Conservation (phyloP, 208 protist species). For the Leishmania tarentolae region DNA sequence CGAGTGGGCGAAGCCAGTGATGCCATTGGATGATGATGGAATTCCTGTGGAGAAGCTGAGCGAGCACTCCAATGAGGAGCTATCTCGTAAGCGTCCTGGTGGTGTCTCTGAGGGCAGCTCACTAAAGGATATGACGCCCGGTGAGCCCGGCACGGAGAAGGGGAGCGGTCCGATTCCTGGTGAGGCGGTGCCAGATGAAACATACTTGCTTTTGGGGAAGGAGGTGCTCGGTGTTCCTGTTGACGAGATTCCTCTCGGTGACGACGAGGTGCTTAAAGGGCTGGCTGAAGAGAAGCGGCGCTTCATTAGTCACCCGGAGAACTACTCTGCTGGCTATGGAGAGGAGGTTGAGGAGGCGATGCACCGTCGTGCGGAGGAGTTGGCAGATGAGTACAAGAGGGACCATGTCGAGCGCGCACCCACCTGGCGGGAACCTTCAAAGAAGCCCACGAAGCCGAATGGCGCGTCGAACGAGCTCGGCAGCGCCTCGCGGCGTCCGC, state of each 20-base stretch:
- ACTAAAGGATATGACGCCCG: constrained; percentile 10
- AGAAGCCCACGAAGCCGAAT: constrained; percentile 13
- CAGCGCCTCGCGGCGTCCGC: constrained; percentile 9
- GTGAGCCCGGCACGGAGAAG: constrained; percentile 45
- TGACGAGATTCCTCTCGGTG: constrained; percentile 49
- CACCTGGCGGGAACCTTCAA: neutral
- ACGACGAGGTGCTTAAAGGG: constrained; percentile 47
- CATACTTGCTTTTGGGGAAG: constrained; percentile 60
- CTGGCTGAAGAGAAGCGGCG: constrained; percentile 57
- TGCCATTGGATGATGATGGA: constrained; percentile 33
- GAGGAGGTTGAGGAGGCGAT: constrained; percentile 27
- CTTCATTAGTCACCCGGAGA: constrained; percentile 7
- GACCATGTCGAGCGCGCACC: constrained; percentile 5
- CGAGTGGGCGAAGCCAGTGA: constrained; percentile 27
- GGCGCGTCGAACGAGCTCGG: neutral
- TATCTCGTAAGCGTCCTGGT: constrained; percentile 29
- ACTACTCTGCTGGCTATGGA: constrained; percentile 15
- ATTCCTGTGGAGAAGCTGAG: constrained; percentile 35
- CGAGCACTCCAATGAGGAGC: constrained; percentile 25
- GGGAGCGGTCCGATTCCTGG: constrained; percentile 40
- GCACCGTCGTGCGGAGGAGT: constrained; percentile 19
- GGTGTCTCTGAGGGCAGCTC: constrained; percentile 16
- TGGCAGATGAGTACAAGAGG: constrained; percentile 21
- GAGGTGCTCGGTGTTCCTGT: constrained; percentile 47
- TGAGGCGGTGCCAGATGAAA: constrained; percentile 51